Percentiles rank a stretch among this genome's conserved stretches.
Conservation (phyloP, 179 eudicot species). For the Actinidia arguta region DNA sequence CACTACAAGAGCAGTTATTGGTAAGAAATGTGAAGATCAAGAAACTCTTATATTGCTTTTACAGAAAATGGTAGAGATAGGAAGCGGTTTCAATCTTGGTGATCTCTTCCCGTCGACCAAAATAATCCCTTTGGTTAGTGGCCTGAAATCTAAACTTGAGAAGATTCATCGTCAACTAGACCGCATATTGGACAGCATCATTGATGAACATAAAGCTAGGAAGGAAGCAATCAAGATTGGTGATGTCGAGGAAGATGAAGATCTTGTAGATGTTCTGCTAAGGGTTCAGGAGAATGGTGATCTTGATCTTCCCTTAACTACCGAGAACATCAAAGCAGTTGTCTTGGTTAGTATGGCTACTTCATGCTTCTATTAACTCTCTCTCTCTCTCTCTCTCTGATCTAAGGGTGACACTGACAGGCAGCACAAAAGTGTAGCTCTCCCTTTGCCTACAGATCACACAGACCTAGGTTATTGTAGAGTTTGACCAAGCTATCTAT, state of each 20-base stretch:
- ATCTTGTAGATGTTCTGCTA: conserved; percentile 22
- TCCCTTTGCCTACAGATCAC: no score
- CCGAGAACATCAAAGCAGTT: conserved; percentile 17
- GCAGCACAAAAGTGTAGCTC: no score
- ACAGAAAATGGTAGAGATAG: not conserved
- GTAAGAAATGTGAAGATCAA: not conserved
- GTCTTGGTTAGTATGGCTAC: conserved; percentile 3
- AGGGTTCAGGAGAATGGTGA: conserved; percentile 20
- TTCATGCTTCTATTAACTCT: not conserved
- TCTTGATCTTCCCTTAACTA: not conserved
- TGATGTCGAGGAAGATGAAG: not conserved
- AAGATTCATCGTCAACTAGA: not conserved
- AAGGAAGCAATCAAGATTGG: not conserved
- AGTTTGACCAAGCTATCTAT: no score
- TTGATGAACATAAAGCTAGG: conserved; percentile 8
- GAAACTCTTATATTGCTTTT: not conserved
- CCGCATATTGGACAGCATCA: not conserved
- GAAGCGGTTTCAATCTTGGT: no score
- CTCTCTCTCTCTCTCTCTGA: no score
- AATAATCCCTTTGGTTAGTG: not conserved
- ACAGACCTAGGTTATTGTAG: no score
- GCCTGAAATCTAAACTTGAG: not conserved
- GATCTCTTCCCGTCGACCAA: not conserved
- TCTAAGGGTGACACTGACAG: no score
- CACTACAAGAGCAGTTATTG: not conserved